A percentile compares a stretch with the other conserved stretches of the same genome.
These are phyloP conservation scores for Phenoliferia sp. DNA, from an alignment of 1,284 basidiomycete species.

Conservation along the genomic window DNA sequence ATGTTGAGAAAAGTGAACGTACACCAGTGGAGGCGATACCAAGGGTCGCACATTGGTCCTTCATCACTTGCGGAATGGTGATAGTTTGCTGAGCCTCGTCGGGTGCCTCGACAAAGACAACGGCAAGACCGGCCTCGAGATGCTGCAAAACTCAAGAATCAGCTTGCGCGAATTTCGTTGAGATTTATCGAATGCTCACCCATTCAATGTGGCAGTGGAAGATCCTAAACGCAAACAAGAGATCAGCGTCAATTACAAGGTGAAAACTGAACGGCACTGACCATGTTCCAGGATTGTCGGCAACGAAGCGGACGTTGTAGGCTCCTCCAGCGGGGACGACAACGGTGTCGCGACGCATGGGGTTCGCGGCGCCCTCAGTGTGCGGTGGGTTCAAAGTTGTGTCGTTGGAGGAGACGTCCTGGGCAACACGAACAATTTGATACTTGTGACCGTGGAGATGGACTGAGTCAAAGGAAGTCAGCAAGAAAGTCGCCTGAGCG, in stretches of 20 bases:
- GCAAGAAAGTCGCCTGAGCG: slow-evolving; percentile 50
- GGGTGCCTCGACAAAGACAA: slow-evolving; percentile 70
- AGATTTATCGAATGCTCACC: not conserved
- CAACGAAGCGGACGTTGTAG: slow-evolving; percentile 60
- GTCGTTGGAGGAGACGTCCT: slow-evolving; percentile 71
- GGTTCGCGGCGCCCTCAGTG: slow-evolving; percentile 69
- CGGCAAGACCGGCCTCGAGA: slow-evolving; percentile 67
- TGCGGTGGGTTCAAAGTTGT: slow-evolving; percentile 73
- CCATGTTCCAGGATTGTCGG: slow-evolving; percentile 81
- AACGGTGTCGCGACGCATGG: slow-evolving; percentile 67
- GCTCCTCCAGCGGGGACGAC: slow-evolving; percentile 55
- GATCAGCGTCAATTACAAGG: not conserved
- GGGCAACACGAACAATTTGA: slow-evolving; percentile 55
- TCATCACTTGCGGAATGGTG: slow-evolving; percentile 52
- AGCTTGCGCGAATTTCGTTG: not conserved
- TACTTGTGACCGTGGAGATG: slow-evolving; percentile 75
- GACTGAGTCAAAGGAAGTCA: slow-evolving; percentile 26
- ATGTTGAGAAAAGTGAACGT: not conserved
- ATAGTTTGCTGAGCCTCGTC: slow-evolving; percentile 52
- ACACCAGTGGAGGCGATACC: slow-evolving; percentile 57
- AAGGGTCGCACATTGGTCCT: slow-evolving; percentile 66
- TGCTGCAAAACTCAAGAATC: slow-evolving; percentile 49
- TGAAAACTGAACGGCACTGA: slow-evolving; percentile 43
- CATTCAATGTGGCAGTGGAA: slow-evolving; percentile 33
- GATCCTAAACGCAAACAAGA: not conserved